phyloP scores from a whole-genome alignment of 2,329 filamentous ascomycete species.

The Fusarium aywerte region DNA sequence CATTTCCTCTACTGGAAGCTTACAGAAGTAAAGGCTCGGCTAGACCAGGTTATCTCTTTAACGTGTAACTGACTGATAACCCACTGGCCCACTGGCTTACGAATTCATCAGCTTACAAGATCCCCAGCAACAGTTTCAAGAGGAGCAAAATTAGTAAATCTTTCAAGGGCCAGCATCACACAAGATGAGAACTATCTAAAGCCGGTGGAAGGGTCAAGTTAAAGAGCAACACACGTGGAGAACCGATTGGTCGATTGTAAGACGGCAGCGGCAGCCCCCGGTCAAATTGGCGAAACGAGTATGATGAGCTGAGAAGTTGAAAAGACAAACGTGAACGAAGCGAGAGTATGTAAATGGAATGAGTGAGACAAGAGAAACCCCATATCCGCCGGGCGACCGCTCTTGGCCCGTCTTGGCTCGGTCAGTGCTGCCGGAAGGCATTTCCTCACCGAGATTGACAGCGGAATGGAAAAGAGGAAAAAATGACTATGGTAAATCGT shows the following conservation, averaged over 20 bases:
- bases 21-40: not conserved
- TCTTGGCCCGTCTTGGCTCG: conserved; percentile 27
- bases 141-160: conserved; percentile 8
- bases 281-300: conserved; percentile 25
- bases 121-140: not conserved
- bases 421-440: conserved; percentile 16
- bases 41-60: not conserved
- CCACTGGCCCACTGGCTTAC: conserved; percentile 10
- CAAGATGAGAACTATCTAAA: conserved; percentile 13
- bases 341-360: conserved; percentile 7
- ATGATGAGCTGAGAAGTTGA: conserved; percentile 11
- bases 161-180: conserved; percentile 4
- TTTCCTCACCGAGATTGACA: conserved; percentile 23
- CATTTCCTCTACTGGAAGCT: not conserved
- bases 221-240: conserved; percentile 35
- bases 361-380: conserved; percentile 19
- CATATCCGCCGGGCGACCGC: conserved; percentile 10
- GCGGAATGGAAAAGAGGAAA: not conserved
- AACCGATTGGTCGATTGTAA: conserved; percentile 32
- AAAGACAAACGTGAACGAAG: not conserved
- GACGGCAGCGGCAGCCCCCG: conserved; percentile 18
- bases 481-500: conserved; percentile 9
- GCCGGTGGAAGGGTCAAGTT: conserved; percentile 3
- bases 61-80: conserved; percentile 19
- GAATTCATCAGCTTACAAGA: conserved; percentile 2